Conservation (phyloP, 1,284 basidiomycete species). For the Cryptococcus sp. region DNA sequence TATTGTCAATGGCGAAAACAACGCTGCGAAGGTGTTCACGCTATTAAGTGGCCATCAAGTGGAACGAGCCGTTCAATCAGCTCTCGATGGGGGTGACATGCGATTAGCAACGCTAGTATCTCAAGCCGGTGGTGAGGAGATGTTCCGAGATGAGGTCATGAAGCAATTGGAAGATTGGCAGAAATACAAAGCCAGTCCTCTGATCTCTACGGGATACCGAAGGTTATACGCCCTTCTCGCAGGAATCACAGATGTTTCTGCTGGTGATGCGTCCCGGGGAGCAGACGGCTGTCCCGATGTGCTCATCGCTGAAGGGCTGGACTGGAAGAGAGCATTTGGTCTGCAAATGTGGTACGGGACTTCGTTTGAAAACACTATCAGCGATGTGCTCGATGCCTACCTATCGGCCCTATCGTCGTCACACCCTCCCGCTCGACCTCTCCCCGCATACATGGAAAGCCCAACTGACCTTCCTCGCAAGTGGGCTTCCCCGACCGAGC, state of each 20-base stretch:
- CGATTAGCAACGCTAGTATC: constrained; percentile 90
- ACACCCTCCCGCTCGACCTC: constrained; percentile 60
- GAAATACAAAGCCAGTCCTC: constrained; percentile 70
- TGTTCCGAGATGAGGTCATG: constrained; percentile 72
- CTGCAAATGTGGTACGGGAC: constrained; percentile 87
- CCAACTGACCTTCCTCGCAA: constrained; percentile 45
- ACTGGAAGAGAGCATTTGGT: constrained; percentile 95
- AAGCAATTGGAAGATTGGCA: constrained; percentile 84
- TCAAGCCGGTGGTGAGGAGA: constrained; percentile 78
- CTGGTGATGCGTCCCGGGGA: constrained; percentile 60
- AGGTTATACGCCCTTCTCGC: constrained; percentile 83
- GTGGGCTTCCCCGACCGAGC: constrained; percentile 37
- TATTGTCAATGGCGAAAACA: constrained; percentile 56
- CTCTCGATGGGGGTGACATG: constrained; percentile 74
- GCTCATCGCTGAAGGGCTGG: constrained; percentile 74
- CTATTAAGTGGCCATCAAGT: constrained; percentile 86
- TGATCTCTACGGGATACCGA: constrained; percentile 70
- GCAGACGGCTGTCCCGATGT: constrained; percentile 66
- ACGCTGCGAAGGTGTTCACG: constrained; percentile 66
- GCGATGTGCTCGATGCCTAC: constrained; percentile 71
- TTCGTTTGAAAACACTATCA: constrained; percentile 69
- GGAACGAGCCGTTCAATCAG: constrained; percentile 74
- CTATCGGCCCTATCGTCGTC: constrained; percentile 57
- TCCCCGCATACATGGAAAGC: constrained; percentile 67
- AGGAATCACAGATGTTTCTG: constrained; percentile 69